phyloP scores from a whole-genome alignment of 1,284 basidiomycete species.

The Cutaneotrichosporon cutaneum region DNA sequence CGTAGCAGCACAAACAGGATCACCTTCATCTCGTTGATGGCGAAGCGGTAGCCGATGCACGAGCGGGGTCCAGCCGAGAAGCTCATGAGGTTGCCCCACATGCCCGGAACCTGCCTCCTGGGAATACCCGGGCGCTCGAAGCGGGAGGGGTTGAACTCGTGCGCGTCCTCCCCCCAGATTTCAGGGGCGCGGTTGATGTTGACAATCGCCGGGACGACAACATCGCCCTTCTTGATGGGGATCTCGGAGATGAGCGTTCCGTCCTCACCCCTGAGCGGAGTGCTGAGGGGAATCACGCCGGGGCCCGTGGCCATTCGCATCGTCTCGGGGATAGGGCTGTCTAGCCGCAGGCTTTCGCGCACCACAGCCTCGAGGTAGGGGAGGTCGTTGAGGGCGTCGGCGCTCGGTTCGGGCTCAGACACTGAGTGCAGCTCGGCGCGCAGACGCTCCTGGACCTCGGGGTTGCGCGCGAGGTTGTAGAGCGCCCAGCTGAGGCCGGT shows the following conservation, averaged over 20 bases:
- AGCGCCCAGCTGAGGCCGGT: constrained; percentile 71
- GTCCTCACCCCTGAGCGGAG: constrained; percentile 47
- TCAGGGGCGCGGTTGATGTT: constrained; percentile 22
- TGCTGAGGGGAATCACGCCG: constrained; percentile 62
- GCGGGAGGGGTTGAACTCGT: constrained; percentile 57
- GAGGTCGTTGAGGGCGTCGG: constrained; percentile 52
- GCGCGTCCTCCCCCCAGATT: constrained; percentile 62
- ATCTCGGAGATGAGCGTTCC: constrained; percentile 50
- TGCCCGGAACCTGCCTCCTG: constrained; percentile 56
- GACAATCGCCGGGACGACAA: constrained; percentile 55
- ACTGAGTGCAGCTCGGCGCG: constrained; percentile 58
- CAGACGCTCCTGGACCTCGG: constrained; percentile 60
- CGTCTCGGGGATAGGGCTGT: constrained; percentile 65
- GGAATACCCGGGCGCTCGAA: constrained; percentile 21
- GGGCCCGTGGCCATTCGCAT: constrained; percentile 62
- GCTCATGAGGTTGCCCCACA: constrained; percentile 60
- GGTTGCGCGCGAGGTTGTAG: constrained; percentile 62
- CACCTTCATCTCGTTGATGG: constrained; percentile 63
- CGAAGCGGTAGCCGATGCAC: constrained; percentile 61
- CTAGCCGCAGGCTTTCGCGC: constrained; percentile 65
- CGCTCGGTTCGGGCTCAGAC: constrained; percentile 47
- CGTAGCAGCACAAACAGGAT: constrained; percentile 60
- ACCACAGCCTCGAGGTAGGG: constrained; percentile 64
- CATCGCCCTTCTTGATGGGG: constrained; percentile 38
- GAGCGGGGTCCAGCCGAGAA: constrained; percentile 9